Evolutionary conservation across 2,329 filamentous ascomycete species (phyloP).

Genomic region (Aspergillus alliaceus): DNA sequence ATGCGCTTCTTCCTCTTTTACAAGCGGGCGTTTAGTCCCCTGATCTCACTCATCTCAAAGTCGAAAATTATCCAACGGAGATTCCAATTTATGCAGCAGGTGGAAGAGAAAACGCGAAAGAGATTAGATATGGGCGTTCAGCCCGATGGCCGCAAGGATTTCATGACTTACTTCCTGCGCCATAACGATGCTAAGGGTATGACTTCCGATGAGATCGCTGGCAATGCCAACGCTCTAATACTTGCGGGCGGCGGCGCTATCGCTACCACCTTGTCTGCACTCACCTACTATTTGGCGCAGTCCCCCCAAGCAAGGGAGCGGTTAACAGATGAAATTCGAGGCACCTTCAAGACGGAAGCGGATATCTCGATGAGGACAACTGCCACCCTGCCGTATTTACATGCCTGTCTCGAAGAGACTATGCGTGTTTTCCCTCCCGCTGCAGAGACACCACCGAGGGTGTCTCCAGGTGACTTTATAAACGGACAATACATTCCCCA

Average conservation of each 20-base stretch:
- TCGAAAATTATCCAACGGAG: too few relatives aligned
- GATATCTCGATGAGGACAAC: not conserved
- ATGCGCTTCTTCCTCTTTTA: too few relatives aligned
- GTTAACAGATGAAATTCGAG: not conserved
- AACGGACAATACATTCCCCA: not conserved
- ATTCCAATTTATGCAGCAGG: too few relatives aligned
- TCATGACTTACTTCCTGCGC: not conserved
- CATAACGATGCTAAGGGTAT: not conserved
- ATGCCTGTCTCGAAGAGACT: not conserved
- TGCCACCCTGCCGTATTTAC: not conserved
- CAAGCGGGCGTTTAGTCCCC: too few relatives aligned
- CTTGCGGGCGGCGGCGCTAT: not conserved
- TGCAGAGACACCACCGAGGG: not conserved
- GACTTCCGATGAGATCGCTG: not conserved
- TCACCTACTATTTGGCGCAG: too few relatives aligned
- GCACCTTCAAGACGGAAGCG: not conserved
- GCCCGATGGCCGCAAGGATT: too few relatives aligned
- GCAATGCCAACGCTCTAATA: not conserved
- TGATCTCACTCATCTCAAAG: too few relatives aligned
- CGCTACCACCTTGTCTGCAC: too few relatives aligned
- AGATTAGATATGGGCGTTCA: too few relatives aligned
- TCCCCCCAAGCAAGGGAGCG: too few relatives aligned
- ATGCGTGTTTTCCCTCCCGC: not conserved
- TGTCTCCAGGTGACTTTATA: not conserved
- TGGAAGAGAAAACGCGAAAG: too few relatives aligned